Conservation (phyloP, 176 grass and related monocot genomes). For the Eragrostis curvula region DNA sequence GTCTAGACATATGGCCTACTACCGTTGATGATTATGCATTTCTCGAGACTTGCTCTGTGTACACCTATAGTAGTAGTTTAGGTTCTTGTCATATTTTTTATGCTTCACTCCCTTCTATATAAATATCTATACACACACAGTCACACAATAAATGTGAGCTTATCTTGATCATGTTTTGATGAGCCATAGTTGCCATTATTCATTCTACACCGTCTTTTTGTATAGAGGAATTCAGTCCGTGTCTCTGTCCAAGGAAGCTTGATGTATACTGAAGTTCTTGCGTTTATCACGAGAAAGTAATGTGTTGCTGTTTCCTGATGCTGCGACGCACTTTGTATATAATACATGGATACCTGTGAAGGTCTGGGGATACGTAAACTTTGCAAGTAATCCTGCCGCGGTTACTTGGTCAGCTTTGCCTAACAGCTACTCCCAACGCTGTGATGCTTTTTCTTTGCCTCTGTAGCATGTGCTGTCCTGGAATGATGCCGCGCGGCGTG, state of each 20-base stretch:
- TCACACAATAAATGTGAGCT: background rate
- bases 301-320: constrained; percentile 15
- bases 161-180: constrained; percentile 9
- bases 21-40: constrained; percentile 61
- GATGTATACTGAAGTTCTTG: background rate
- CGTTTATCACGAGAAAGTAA: constrained; percentile 40
- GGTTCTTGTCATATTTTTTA: background rate
- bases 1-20: constrained; percentile 96
- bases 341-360: background rate
- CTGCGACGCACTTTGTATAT: background rate
- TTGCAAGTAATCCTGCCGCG: background rate
- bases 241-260: background rate
- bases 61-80: background rate
- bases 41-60: background rate
- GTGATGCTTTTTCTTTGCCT: background rate
- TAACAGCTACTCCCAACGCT: background rate
- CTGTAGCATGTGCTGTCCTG: constrained; percentile 13
- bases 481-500: constrained; percentile 24
- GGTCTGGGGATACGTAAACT: background rate
- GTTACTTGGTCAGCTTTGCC: constrained; percentile 34
- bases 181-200: constrained; percentile 12
- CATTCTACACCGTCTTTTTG: background rate
- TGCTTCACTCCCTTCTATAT: constrained; percentile 8
- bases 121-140: background rate
- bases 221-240: constrained; percentile 5